A percentile compares a stretch with the other conserved stretches of the same genome.
Conservation (phyloP, 805 yeast species). For the Candida xyloterini region DNA sequence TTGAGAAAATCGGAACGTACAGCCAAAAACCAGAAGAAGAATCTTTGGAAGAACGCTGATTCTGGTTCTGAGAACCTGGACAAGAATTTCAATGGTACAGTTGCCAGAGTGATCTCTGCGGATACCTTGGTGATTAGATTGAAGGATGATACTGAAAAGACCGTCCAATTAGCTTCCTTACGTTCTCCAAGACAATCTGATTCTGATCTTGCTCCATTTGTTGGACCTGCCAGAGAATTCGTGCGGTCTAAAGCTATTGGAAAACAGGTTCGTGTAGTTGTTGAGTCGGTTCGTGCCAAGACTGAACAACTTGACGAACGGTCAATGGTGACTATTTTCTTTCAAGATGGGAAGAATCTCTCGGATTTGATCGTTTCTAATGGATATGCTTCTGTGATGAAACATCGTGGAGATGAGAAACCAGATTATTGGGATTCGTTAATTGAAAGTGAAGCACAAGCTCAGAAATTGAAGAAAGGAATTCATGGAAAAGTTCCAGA, state of each 20-base stretch:
- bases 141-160: slow-evolving; percentile 48
- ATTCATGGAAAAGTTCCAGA: slow-evolving; percentile 59
- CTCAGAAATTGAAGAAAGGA: slow-evolving; percentile 57
- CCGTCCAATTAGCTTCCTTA: slow-evolving; percentile 74
- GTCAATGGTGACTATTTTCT: slow-evolving; percentile 57
- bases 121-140: slow-evolving; percentile 62
- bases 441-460: slow-evolving; percentile 63
- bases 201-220: slow-evolving; percentile 51
- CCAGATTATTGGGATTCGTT: slow-evolving; percentile 76
- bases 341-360: slow-evolving; percentile 52
- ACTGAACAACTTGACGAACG: slow-evolving; percentile 63
- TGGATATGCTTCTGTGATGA: slow-evolving; percentile 77
- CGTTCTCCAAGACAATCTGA: slow-evolving; percentile 72
- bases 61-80: slow-evolving; percentile 40
- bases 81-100: slow-evolving; percentile 48
- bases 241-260: slow-evolving; percentile 69
- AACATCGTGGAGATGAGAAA: slow-evolving; percentile 69
- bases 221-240: slow-evolving; percentile 68
- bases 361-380: slow-evolving; percentile 55
- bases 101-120: slow-evolving; percentile 60
- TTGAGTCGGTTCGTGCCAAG: slow-evolving; percentile 64
- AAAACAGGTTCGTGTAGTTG: slow-evolving; percentile 55
- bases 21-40: slow-evolving; percentile 55
- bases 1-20: slow-evolving; percentile 63
- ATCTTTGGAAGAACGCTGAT: slow-evolving; percentile 47